Conservation (phyloP, 1,139 yeast species). For the Diutina siamensis region DNA sequence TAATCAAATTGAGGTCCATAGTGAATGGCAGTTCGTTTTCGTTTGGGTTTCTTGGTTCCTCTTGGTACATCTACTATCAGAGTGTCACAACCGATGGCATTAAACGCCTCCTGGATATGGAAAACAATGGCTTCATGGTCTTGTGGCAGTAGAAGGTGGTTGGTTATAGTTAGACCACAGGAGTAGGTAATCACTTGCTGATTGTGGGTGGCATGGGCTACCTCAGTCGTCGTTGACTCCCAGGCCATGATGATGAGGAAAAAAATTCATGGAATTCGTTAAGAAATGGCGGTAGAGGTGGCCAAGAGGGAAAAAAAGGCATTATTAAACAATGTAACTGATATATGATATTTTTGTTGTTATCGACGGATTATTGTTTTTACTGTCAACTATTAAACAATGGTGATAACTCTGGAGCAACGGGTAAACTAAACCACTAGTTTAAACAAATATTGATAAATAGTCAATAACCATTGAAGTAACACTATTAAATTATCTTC, state of each 20-base stretch:
- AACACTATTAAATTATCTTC: too few relatives aligned
- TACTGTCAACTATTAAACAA: too few relatives aligned
- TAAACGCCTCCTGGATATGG: neutral
- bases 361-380: too few relatives aligned
- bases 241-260: neutral
- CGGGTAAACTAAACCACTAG: too few relatives aligned
- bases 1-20: constrained; percentile 5
- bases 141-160: neutral
- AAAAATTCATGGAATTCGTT: too few relatives aligned
- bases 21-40: constrained; percentile 1
- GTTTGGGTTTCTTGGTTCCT: neutral
- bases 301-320: too few relatives aligned
- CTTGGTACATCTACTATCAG: neutral
- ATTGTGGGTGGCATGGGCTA: neutral
- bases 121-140: neutral
- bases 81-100: neutral
- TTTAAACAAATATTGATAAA: too few relatives aligned
- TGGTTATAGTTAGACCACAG: neutral
- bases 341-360: too few relatives aligned
- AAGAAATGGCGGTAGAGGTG: too few relatives aligned
- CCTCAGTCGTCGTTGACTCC: neutral
- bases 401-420: too few relatives aligned
- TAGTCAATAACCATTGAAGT: too few relatives aligned
- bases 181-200: neutral
- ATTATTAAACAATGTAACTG: too few relatives aligned